Conservation (phyloP, 73 alveolate species). For the Chromera velia region DNA sequence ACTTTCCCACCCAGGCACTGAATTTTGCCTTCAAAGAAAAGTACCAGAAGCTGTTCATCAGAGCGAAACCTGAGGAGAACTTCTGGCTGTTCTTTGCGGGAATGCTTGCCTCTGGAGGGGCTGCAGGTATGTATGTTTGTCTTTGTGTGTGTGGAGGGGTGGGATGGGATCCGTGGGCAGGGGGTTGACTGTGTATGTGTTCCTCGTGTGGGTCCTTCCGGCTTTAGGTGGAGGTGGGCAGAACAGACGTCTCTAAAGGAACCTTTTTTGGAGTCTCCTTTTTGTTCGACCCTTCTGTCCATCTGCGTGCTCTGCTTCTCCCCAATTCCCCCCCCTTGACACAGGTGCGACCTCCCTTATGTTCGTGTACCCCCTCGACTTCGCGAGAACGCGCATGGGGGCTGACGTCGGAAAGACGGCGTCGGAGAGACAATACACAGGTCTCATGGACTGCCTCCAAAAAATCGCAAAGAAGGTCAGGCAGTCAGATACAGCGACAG, state of each 20-base stretch:
- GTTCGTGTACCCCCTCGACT: constrained; percentile 80
- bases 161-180: no score
- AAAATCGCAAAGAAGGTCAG: constrained; percentile 53
- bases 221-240: no score
- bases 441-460: constrained; percentile 68
- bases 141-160: constrained; percentile 12
- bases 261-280: no score
- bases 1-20: constrained; percentile 75
- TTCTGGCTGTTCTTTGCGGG: constrained; percentile 67
- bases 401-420: constrained; percentile 69
- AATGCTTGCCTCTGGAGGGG: constrained; percentile 81
- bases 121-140: constrained; percentile 72
- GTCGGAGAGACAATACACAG: constrained; percentile 70
- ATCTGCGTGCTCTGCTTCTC: no score
- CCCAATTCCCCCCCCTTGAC: no score
- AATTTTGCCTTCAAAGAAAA: constrained; percentile 82
- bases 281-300: no score
- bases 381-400: constrained; percentile 84
- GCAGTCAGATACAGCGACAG: no score
- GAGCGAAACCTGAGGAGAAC: constrained; percentile 56
- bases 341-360: constrained; percentile 63
- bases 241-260: no score
- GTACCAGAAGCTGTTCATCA: constrained; percentile 59
- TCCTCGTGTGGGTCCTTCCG: no score
- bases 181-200: no score